Evolutionary conservation across 441 rosid genomes (phyloP).

Genomic region (Kokia cookei): DNA sequence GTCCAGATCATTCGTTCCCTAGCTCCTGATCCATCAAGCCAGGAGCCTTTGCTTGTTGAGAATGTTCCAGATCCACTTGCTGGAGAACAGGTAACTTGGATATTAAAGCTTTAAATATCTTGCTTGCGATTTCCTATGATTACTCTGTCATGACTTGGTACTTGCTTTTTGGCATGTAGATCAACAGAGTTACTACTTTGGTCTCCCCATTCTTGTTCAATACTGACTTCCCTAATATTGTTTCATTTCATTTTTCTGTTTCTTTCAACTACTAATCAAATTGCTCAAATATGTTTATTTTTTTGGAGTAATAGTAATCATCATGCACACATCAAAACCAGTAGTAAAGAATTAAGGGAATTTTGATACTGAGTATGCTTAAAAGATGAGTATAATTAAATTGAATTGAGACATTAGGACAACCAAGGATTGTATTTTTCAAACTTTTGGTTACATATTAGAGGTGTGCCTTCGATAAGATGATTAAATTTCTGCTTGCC

Average conservation of each 20-base stretch:
- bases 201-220: neutral
- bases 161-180: neutral
- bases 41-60: constrained; percentile 76
- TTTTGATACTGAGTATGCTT: neutral
- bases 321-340: neutral
- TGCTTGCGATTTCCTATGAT: neutral
- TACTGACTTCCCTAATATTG: neutral
- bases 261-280: neutral
- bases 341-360: neutral
- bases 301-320: neutral
- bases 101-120: neutral
- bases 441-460: neutral
- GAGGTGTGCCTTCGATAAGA: neutral
- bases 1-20: constrained; percentile 53
- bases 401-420: neutral
- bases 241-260: neutral
- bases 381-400: neutral
- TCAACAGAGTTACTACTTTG: neutral
- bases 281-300: neutral
- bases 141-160: neutral
- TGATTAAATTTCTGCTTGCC: neutral
- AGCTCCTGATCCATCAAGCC: constrained; percentile 54
- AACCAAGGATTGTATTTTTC: neutral
- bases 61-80: constrained; percentile 81
- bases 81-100: constrained; percentile 80